Evolutionary conservation across 176 grass and related monocot species (phyloP).

Genomic region (Avena insularis): DNA sequence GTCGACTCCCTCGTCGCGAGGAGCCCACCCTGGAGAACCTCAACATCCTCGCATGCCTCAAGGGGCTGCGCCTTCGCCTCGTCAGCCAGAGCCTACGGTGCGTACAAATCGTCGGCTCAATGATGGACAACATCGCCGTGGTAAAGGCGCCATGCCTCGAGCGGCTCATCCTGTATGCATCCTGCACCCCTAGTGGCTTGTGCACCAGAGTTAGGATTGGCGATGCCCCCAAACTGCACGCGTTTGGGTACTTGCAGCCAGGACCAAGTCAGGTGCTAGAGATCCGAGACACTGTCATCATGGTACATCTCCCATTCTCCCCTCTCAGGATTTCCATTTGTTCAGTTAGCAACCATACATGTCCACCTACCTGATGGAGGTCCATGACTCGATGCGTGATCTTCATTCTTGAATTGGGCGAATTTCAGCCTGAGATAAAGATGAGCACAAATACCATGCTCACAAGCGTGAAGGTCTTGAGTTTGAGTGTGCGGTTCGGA

Average conservation of each 20-base stretch:
- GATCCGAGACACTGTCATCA: conserved; percentile 9
- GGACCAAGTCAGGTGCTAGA: neutral
- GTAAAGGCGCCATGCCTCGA: conserved; percentile 6
- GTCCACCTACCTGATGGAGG: too few relatives aligned
- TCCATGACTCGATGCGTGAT: neutral
- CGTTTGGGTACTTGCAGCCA: neutral
- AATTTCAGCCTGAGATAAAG: conserved; percentile 9
- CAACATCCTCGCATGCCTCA: neutral
- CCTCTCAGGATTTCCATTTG: neutral
- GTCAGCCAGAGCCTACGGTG: neutral
- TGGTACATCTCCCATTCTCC: neutral
- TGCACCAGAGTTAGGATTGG: conserved; percentile 26
- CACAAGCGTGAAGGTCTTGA: conserved; percentile 14
- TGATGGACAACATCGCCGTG: neutral
- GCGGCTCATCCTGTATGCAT: neutral
- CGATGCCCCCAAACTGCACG: conserved; percentile 22
- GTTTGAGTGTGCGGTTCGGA: conserved; percentile 12
- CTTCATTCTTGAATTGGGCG: neutral
- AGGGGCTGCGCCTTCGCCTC: neutral
- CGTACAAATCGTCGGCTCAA: neutral
- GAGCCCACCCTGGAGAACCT: neutral
- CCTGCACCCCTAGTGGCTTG: neutral
- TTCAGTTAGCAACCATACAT: neutral
- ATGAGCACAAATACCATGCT: neutral
- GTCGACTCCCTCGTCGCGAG: conserved; percentile 2